Base-by-base conservation (phyloP, 2,329 filamentous ascomycete genomes). In the Magnaporthiopsis poae region DNA sequence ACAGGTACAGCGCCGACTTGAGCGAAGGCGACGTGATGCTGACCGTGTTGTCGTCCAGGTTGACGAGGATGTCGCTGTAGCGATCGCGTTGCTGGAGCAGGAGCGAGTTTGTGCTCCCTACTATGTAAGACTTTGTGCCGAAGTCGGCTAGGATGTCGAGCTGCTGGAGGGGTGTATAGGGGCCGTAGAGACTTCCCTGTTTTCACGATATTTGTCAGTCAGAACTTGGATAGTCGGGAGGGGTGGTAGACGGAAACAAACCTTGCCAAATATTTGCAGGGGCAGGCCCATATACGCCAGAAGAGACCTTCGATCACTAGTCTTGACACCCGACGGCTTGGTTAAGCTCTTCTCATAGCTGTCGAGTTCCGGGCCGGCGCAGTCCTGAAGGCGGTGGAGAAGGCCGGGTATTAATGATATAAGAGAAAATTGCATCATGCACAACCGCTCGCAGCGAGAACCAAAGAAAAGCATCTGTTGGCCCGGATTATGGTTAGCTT, bases 341-440 rank as follows among this genome's bases (percentile, higher is more conserved):
- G 86, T 83, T 61, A 93, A 80, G 35, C 82, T 88, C 75, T 88
- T 86, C 72, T 93, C 91, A 75, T 95, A 94, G 68, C 78, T 88
- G 77, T 97, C 89, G 75, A 98, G 85, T 61, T 93, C 89, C n/a
- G 95, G 95, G 74, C 96, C 92, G 64, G 95, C 94, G 73, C 91
- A 96, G 78, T 99, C 95, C 78, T 96, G 89, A n/a, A 99, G 84
- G 72, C 90, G 92, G 73, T 91, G 88, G 73, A 98, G 88, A 67
- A 99, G 86, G 68, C 93, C 92, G 62, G 95, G 95, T 80, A 99
- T 96, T 73, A 99, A 82, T 65, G 94, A 97, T 71, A 99, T 89
- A 62, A 99, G 85, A 61, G 94, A 95, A 80, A 98, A 99, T 77
- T 99, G 95, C 79, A 96, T 93, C 90, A 98, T 96, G 84, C 95